Evolutionary conservation across 2,329 filamentous ascomycete species (phyloP).

Genomic region (Alternaria viburni): DNA sequence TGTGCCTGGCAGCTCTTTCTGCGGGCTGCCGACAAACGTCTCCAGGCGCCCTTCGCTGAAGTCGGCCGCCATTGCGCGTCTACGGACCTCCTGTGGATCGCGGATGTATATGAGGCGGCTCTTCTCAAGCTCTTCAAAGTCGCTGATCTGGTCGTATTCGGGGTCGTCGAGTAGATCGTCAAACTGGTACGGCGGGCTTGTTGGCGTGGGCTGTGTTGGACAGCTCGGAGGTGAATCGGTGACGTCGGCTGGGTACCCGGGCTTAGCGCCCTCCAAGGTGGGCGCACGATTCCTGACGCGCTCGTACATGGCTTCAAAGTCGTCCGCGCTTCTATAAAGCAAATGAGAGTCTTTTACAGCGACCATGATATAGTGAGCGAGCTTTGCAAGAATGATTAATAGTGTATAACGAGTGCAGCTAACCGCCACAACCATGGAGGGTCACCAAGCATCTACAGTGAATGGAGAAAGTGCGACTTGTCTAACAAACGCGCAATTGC

Average conservation of each 20-base stretch:
- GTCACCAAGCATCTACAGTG: conserved; percentile 24
- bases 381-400: not conserved
- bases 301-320: conserved; percentile 14
- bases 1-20: conserved; percentile 95
- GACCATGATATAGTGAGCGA: not conserved
- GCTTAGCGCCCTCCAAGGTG: conserved; percentile 3
- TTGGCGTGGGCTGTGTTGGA: conserved; percentile 9
- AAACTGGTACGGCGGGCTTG: not conserved
- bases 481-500: conserved; percentile 2
- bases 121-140: conserved; percentile 15
- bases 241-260: conserved; percentile 18
- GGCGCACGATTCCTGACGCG: conserved; percentile 2
- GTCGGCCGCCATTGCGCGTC: conserved; percentile 42
- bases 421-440: conserved; percentile 5
- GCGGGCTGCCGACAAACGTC: conserved; percentile 79
- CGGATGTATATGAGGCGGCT: conserved; percentile 3
- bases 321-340: not conserved
- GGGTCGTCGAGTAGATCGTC: conserved; percentile 16
- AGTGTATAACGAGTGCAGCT: conserved; percentile 5
- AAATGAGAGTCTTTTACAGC: not conserved
- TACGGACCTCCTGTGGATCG: conserved; percentile 15
- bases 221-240: conserved; percentile 18
- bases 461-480: conserved; percentile 18
- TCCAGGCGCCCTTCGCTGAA: conserved; percentile 73
- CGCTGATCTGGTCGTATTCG: conserved; percentile 21